Evolutionary conservation across 192 early-diverging fungal species (phyloP).

Genomic region (Umbelopsis vinacea): DNA sequence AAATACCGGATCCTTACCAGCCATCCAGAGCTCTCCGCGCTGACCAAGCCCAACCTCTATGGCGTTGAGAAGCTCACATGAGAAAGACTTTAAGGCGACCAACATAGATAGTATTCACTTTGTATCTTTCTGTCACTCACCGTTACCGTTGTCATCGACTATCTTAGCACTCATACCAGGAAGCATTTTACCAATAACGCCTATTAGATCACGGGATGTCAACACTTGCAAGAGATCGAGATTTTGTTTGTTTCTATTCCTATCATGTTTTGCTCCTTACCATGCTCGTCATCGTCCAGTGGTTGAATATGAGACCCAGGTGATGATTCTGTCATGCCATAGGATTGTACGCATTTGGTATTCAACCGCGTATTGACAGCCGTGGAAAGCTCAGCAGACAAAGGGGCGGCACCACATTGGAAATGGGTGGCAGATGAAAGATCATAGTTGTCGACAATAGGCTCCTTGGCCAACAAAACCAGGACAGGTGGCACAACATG

Average conservation of each 20-base stretch:
- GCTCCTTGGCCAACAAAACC: slow-evolving; percentile 76
- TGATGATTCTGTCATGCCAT: slow-evolving; percentile 64
- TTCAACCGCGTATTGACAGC: neutral
- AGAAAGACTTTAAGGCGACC: neutral
- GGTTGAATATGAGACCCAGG: slow-evolving; percentile 35
- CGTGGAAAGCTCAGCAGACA: slow-evolving; percentile 56
- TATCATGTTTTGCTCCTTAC: neutral
- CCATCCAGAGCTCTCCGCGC: slow-evolving; percentile 78
- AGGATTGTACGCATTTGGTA: slow-evolving; percentile 26
- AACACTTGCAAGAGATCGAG: no score
- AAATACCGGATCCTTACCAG: neutral
- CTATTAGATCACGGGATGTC: slow-evolving; percentile 10
- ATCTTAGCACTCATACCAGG: slow-evolving; percentile 77
- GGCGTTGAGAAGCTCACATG: neutral
- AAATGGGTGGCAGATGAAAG: slow-evolving; percentile 65
- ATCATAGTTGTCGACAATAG: slow-evolving; percentile 75
- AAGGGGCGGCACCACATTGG: slow-evolving; percentile 82
- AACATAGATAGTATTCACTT: neutral
- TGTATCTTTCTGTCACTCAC: slow-evolving; percentile 14
- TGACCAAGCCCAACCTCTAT: slow-evolving; percentile 56
- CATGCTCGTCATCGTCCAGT: neutral
- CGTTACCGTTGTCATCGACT: slow-evolving; percentile 71
- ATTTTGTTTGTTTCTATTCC: no score
- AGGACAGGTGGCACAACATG: slow-evolving; percentile 68
- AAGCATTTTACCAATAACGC: slow-evolving; percentile 72